Base-by-base conservation (phyloP, 495 filamentous ascomycete species). In the Annulohypoxylon maeteangense region DNA sequence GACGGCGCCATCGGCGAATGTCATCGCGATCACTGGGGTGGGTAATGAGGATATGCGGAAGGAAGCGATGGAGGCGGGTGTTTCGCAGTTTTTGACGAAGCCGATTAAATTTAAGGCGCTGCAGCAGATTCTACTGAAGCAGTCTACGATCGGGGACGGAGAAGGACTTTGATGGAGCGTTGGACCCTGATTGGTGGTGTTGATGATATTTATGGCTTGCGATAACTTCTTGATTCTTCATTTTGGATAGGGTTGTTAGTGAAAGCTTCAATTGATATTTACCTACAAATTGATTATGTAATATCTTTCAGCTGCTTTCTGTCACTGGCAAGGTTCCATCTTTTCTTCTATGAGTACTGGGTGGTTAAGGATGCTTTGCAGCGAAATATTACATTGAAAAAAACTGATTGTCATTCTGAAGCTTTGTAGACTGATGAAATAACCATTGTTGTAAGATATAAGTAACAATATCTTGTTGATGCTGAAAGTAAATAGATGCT, bases 1-100 rank as follows among this genome's bases (percentile, higher is more conserved):
- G 36, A 48, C 76, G n/a, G 25, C 42, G 4, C 81, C 84, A 0
- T 83, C 86, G 0, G 36, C 36, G 18, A 84, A 84, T 40, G 88
- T 93, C 56, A 87, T 92, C 47, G 91, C 90, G 0, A 80, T 93
- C 12, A 92, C 91, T 0, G 91, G 91, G 0, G 79, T 92, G 8
- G 89, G 89, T 48, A 89, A 87, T 57, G 84, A 87, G 14, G 80
- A 83, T 6, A 88, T 89, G 62, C 85, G 89, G 67, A 84, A 85
- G 7, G 89, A 92, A 63, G 90, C 90, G 0, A 82, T 90, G 63
- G 82, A 83, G 8, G 87, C 85, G 20, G 91, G 91, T 3, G 83
- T 91, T 14, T 87, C 92, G 70, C 70, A 91, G 47, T 93, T 91
- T 71, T 74, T 93, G 62, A 92, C 89, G 4, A 93, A 93, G 66